Base-by-base conservation (phyloP, 1,284 basidiomycete species). In the Melampsora americana region DNA sequence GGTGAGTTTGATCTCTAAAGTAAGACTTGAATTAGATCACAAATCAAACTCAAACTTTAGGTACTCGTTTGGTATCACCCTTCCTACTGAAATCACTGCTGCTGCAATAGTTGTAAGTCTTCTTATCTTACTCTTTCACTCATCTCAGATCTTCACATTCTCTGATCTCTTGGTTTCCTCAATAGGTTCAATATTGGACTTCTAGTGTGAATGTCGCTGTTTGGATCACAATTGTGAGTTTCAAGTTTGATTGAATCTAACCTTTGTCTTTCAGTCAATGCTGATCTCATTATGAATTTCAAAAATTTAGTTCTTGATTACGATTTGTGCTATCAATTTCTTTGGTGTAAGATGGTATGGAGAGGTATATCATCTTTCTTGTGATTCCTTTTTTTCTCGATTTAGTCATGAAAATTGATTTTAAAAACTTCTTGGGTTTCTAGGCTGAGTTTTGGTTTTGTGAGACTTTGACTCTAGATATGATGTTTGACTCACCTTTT, bases 311-410 rank as follows among this genome's bases (percentile, higher is more conserved):
- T 78, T 16, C 68, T 79, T 50, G 77, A 39, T 53, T 20, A 46
- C 70, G 9, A 72, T 78, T 0, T 74, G 77, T 28, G 28, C 59
- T 6, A 64, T 79, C 18, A 79, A 79, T 20, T 64, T 79, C 1
- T 68, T 72, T 78, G 90, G 90, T 77, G 89, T 90, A 64, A 80
- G 81, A 69, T 88, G 85, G 80, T 90, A 89, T 78, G 90, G 89
- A 79, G 89, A 90, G 81, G 46, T 32, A 53, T 66, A 77, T 65
- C 7, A 1, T 46, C 28, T 28, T 56, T 30, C 42, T n/a, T 48
- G 28, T 9, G 32, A 64, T 12, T 39, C 14, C 44, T 44, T 44
- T n/a, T n/a, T n/a, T n/a, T n/a, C n/a, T n/a, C n/a, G 44, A 44
- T 32, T 7, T 4, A 35, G 35, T 5, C 30, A 35, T 62, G 28